phyloP scores from a whole-genome alignment of 305 asterid genomes.

The Fraxinus velutina region DNA sequence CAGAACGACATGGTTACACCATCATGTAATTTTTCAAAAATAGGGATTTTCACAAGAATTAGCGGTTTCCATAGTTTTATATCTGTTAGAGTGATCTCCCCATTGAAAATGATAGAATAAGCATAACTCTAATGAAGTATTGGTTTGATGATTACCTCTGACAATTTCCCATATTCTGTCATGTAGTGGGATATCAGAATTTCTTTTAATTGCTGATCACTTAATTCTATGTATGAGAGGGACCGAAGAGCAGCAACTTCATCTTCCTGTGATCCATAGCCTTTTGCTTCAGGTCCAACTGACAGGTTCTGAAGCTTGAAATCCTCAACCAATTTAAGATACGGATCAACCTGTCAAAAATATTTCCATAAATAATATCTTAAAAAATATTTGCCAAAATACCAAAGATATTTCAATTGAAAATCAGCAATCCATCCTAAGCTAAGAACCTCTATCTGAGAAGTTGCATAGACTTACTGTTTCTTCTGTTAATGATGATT shows the following conservation, averaged over 20 bases:
- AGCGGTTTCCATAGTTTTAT: not conserved
- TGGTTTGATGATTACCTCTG: conserved; percentile 34
- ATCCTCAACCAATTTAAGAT: conserved; percentile 42
- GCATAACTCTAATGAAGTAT: not conserved
- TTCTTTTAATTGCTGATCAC: conserved; percentile 38
- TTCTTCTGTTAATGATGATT: conserved; percentile 43
- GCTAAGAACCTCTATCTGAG: not conserved
- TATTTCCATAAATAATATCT: not conserved
- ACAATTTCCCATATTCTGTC: conserved; percentile 30
- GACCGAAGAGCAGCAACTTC: conserved; percentile 41
- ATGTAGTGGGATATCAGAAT: conserved; percentile 34
- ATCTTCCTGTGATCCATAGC: conserved; percentile 43
- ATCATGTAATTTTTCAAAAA: not conserved
- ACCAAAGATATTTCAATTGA: not conserved
- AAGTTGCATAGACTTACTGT: conserved; percentile 29
- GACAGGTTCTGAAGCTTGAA: conserved; percentile 31
- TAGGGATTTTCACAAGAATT: not conserved
- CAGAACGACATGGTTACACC: not conserved
- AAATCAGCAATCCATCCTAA: not conserved
- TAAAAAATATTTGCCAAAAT: not conserved
- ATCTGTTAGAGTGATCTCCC: not conserved
- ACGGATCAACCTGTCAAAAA: conserved; percentile 42
- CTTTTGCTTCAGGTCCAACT: conserved; percentile 24
- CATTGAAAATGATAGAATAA: not conserved
- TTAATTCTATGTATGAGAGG: conserved; percentile 34